A percentile compares a stretch with the other conserved stretches of the same genome.
These are phyloP conservation scores for Leccinum truebloodii DNA, from an alignment of 768 basidiomycete genomes.

Conservation along the genomic window DNA sequence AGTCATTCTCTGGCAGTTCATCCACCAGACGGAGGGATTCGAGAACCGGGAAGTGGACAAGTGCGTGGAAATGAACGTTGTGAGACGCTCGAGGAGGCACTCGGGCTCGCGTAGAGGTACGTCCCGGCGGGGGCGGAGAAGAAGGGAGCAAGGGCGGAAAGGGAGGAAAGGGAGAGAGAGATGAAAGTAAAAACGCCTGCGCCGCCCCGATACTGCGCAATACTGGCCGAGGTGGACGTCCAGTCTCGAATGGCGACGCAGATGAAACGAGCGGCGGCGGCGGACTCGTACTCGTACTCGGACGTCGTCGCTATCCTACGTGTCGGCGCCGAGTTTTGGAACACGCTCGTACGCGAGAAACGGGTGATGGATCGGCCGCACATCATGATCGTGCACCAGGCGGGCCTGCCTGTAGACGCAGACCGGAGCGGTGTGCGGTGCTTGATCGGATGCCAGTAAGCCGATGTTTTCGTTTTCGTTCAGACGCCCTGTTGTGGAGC, in stretches of 20 bases:
- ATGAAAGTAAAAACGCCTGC: constrained; percentile 26
- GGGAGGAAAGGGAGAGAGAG: constrained; percentile 1
- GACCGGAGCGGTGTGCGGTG: not conserved
- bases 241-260: constrained; percentile 43
- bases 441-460: too few species aligned
- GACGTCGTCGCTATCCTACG: constrained; percentile 27
- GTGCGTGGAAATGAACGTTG: constrained; percentile 65
- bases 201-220: constrained; percentile 70
- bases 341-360: constrained; percentile 36
- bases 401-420: constrained; percentile 11
- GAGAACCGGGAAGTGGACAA: constrained; percentile 62
- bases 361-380: constrained; percentile 70
- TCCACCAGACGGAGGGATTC: constrained; percentile 28
- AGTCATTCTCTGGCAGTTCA: too few species aligned
- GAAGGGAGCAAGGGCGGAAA: not conserved
- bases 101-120: constrained; percentile 45
- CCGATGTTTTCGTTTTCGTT: too few species aligned
- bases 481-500: too few species aligned
- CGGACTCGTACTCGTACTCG: not conserved
- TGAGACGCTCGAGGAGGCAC: constrained; percentile 46
- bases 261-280: constrained; percentile 31
- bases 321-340: constrained; percentile 47
- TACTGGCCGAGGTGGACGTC: constrained; percentile 75
- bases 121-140: constrained; percentile 24
- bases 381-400: constrained; percentile 66